phyloP scores from a whole-genome alignment of 257 asterid species.

The Avicennia marina region DNA sequence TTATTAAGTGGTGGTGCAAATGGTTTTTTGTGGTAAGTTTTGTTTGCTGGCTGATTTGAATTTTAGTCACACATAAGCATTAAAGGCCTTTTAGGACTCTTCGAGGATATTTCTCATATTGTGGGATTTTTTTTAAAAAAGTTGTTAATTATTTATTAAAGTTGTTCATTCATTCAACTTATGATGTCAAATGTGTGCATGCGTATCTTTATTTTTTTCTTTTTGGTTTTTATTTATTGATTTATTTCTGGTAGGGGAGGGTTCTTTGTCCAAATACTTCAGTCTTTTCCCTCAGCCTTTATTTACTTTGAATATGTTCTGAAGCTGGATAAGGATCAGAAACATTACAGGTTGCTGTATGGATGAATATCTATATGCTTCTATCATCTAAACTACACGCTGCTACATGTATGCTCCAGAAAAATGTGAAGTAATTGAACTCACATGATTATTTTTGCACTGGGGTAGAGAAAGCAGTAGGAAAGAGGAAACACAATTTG shows the following conservation, averaged over 20 bases:
- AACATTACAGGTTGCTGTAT: neutral
- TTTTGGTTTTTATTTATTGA: no score
- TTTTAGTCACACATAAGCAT: neutral
- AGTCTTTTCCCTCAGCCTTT: no score
- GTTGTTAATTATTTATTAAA: neutral
- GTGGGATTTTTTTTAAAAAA: neutral
- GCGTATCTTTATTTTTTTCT: neutral
- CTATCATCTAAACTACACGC: slow-evolving; percentile 1
- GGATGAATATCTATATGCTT: neutral
- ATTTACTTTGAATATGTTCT: neutral
- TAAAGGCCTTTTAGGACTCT: neutral
- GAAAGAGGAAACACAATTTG: neutral
- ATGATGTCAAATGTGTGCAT: slow-evolving; percentile 7
- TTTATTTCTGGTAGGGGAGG: no score
- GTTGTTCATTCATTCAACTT: neutral
- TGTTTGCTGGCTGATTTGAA: neutral
- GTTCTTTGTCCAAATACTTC: no score
- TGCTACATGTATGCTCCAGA: slow-evolving; percentile 12
- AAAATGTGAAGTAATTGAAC: neutral
- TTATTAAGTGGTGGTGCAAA: slow-evolving; percentile 51
- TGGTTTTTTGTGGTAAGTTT: slow-evolving; percentile 54
- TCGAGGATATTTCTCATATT: slow-evolving; percentile 5
- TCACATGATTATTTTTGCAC: neutral
- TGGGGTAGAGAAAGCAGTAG: neutral
- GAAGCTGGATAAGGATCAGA: neutral